Evolutionary conservation across 2,329 filamentous ascomycete genomes (phyloP).

Genomic region (Ceratocystis variospora): DNA sequence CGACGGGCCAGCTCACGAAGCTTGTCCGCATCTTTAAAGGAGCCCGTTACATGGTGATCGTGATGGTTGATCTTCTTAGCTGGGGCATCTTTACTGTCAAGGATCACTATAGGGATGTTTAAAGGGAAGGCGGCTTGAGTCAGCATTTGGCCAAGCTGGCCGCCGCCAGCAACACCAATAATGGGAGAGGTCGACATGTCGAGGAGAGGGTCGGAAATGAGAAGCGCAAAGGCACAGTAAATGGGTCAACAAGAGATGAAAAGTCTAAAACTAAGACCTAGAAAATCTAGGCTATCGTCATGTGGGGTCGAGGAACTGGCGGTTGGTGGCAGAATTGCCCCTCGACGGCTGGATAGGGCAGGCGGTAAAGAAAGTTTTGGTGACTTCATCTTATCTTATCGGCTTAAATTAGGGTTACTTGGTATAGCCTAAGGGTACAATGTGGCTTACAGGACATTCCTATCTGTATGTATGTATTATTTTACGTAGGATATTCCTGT

Average conservation of each 20-base stretch:
- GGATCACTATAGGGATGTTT: conserved; percentile 63
- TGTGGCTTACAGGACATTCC: too few relatives aligned
- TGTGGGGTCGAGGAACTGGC: conserved; percentile 15
- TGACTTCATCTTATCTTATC: conserved; percentile 12
- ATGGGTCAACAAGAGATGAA: not conserved
- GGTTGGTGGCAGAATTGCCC: conserved; percentile 14
- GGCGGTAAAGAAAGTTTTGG: conserved; percentile 13
- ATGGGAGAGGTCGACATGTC: conserved; percentile 28
- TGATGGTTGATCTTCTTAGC: conserved; percentile 77
- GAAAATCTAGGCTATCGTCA: conserved; percentile 18
- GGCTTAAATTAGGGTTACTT: not conserved
- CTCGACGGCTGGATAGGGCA: not conserved
- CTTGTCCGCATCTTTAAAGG: conserved; percentile 69
- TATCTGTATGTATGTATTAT: too few relatives aligned
- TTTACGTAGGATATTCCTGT: too few relatives aligned
- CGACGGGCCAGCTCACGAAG: conserved; percentile 64
- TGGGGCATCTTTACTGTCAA: conserved; percentile 63
- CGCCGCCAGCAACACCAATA: conserved; percentile 43
- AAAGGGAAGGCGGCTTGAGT: conserved; percentile 66
- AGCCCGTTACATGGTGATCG: conserved; percentile 62
- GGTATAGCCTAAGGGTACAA: not conserved
- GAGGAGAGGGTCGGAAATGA: not conserved
- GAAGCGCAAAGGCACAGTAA: not conserved
- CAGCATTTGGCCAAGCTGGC: conserved; percentile 85
- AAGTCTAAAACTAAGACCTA: not conserved